Evolutionary conservation across 78 protist species (phyloP).

Genomic region (Dictyostelium capitatum): DNA sequence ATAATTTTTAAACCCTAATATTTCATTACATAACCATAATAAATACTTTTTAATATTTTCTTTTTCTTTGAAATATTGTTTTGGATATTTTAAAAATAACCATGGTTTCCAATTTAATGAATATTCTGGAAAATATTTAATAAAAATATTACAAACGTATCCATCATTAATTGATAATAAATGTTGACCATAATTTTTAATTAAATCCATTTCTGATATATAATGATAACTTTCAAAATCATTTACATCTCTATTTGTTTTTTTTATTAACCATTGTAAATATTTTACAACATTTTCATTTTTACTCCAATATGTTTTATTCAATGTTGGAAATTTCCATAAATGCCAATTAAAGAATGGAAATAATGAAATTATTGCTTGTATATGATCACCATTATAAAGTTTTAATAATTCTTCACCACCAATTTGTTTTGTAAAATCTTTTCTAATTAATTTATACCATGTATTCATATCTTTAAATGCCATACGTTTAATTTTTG

Average conservation of each 20-base stretch:
- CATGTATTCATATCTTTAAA: not conserved
- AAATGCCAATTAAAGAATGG: not conserved
- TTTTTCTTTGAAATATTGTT: not conserved
- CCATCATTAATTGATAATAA: not conserved
- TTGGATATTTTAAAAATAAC: conserved; percentile 20
- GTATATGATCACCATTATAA: conserved; percentile 40
- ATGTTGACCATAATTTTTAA: conserved; percentile 7
- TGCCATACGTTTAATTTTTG: not conserved
- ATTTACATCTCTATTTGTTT: not conserved
- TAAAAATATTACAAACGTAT: not conserved
- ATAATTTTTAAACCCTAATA: not conserved
- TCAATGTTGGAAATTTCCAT: conserved; percentile 53
- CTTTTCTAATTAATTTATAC: conserved; percentile 23
- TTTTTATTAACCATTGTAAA: conserved; percentile 22
- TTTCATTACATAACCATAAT: not conserved
- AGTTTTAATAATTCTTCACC: not conserved
- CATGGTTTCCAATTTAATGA: conserved; percentile 52
- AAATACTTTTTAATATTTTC: not conserved
- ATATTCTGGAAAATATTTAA: not conserved
- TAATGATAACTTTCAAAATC: conserved; percentile 10
- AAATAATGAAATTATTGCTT: not conserved
- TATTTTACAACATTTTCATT: not conserved
- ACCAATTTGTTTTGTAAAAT: not conserved
- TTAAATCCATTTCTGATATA: not conserved
- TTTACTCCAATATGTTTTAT: not conserved